Evolutionary conservation across 2,329 filamentous ascomycete genomes (phyloP), one percentile per base, ranked within the genome.

Genomic region (Didymella sp.): DNA sequence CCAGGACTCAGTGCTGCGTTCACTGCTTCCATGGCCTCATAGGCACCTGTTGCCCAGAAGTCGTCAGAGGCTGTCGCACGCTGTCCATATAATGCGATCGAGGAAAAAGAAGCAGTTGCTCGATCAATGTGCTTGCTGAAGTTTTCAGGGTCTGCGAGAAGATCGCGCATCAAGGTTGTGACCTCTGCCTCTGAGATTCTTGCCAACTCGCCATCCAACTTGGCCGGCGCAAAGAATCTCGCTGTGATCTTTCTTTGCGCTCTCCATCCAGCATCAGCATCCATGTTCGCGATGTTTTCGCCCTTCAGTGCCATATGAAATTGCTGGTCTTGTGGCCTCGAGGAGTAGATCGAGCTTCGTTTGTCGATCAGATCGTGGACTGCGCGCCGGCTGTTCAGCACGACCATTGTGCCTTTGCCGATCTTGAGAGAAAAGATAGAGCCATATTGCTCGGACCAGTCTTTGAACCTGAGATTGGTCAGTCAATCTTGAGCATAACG

Each of bases 101-200:
- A 35, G 12, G 63, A 54, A 24, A 64, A 59, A 13, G 67, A 69
- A 51, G 63, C 64, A 52, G 56, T 68, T 9, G 60, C 35, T 27
- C 65, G 53, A 15, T 64, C 48, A 35, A 69, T 19, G 45, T 65
- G 63, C 19, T 59, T 66, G 41, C 51, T 61, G 43, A 81, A 84
- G 17, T 79, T 74, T n/a, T 73, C 65, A 0, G 82, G 80, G 8
- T 71, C 73, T 3, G 68, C 65, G 6, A 84, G 71, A 11, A 83
- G 64, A 56, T 82, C 79, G 37, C 77, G 75, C 4, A 83, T 81
- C n/a, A 69, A 44, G 12, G 62, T 63, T 24, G 57, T 64, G 37
- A 61, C 48, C 67, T 70, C 67, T 52, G 67, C 66, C 19, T 70
- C 62, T n/a, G 55, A 61, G n/a, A 68, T 60, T 46, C 56, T 62